Conservation (phyloP, 163 green algal species). For the Picocystis sp. region DNA sequence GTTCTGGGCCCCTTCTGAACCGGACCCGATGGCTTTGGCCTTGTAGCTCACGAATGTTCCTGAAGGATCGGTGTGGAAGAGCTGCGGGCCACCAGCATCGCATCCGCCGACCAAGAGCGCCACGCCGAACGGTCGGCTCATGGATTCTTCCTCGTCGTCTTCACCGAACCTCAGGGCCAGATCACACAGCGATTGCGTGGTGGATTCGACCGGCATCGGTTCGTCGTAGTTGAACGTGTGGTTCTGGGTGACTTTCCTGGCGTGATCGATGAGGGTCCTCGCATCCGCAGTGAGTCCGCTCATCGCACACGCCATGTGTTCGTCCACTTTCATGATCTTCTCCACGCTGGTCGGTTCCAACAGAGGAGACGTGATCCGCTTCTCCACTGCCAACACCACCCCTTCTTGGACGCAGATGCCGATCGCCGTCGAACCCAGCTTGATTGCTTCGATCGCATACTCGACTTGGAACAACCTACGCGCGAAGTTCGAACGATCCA, state of each 20-base stretch:
- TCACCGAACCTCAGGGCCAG: slow-evolving; percentile 88
- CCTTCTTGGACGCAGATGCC: slow-evolving; percentile 76
- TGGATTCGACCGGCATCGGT: slow-evolving; percentile 81
- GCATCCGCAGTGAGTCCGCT: slow-evolving; percentile 92
- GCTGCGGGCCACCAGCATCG: slow-evolving; percentile 42
- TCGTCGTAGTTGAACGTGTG: slow-evolving; percentile 98
- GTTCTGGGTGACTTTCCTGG: slow-evolving; percentile 78
- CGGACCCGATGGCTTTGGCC: slow-evolving; percentile 91
- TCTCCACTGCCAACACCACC: slow-evolving; percentile 91
- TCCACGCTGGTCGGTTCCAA: slow-evolving; percentile 80
- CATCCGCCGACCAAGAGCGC: slow-evolving; percentile 86
- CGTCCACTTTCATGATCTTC: slow-evolving; percentile 93
- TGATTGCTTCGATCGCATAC: slow-evolving; percentile 99
- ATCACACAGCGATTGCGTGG: slow-evolving; percentile 88
- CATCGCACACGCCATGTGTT: slow-evolving; percentile 90
- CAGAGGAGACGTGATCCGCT: slow-evolving; percentile 86
- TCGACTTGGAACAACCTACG: slow-evolving; percentile 95
- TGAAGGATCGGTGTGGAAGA: slow-evolving; percentile 86
- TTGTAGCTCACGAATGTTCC: slow-evolving; percentile 85
- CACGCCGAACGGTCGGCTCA: slow-evolving; percentile 91
- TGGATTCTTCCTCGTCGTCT: slow-evolving; percentile 48
- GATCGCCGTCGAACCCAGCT: slow-evolving; percentile 93
- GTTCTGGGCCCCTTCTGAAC: slow-evolving; percentile 68
- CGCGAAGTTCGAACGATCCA: no score
- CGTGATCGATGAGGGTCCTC: slow-evolving; percentile 90